These are phyloP conservation scores for Penstemon eatonii DNA, from an alignment of 257 asterid genomes.

Conservation along the genomic window DNA sequence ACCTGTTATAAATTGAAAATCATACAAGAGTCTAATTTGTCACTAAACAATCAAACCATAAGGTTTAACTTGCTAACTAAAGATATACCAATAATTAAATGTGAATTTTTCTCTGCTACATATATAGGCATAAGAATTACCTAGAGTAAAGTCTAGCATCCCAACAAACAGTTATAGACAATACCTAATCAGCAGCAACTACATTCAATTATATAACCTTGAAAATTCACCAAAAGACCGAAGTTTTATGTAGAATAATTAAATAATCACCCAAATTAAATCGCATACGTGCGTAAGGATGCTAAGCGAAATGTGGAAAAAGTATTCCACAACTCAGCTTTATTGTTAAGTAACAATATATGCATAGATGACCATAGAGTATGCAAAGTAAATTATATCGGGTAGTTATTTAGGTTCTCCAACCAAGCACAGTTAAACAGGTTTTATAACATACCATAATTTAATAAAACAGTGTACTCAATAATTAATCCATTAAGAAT, in stretches of 20 bases:
- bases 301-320: background rate
- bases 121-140: conserved; percentile 6
- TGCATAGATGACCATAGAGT: background rate
- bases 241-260: background rate
- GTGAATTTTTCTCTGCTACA: background rate
- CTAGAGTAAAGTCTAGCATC: conserved; percentile 1
- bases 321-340: background rate
- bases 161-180: background rate
- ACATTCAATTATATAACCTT: conserved; percentile 8
- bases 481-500: conserved; percentile 1
- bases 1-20: background rate
- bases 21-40: background rate
- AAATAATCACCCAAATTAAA: conserved; percentile 1
- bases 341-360: background rate
- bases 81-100: background rate
- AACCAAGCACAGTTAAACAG: background rate
- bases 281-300: conserved; percentile 4
- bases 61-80: conserved; percentile 10
- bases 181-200: conserved; percentile 7
- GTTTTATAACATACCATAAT: background rate
- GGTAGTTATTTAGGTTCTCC: no score
- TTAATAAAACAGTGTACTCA: conserved; percentile 13
- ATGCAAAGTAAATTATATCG: background rate
- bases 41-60: background rate
- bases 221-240: background rate